Evolutionary conservation across 2,329 filamentous ascomycete genomes (phyloP), one percentile per base, ranked within the genome.

Genomic region (Diaporthe destruens): DNA sequence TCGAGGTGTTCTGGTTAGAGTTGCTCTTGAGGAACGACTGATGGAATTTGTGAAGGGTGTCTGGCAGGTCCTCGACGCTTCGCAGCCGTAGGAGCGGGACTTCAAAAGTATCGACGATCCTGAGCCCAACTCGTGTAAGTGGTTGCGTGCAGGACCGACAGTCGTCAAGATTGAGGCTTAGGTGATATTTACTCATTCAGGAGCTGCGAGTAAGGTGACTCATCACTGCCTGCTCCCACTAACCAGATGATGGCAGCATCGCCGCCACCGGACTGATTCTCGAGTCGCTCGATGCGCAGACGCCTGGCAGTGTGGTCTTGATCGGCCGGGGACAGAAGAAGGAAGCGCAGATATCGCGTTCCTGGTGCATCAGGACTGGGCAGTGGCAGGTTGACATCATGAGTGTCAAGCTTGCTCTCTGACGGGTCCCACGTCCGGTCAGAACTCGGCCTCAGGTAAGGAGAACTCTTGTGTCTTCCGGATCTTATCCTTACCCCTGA

Each of bases 311-410:
- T 61, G n/a, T 77, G 75, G 11, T 77, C 79, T 12, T 83, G 74
- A 18, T 87, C 83, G 16, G 56, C 71, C 3, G 82, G 74, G 1
- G 83, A 82, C 44, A 88, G 75, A 6, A 87, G 81, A 18, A 87
- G 74, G 34, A 82, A 80, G 32, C 81, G 82, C 61, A 85, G 81
- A 8, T 78, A 69, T 12, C 76, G 73, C 25, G 66, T 74, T 29
- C 76, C 56, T 18, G 72, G 57, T 20, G 55, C 71, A 12, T 55
- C 53, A 5, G 57, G 12, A 25, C 73, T 39, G 11, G 74, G 47
- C 25, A 85, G 69, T 5, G 80, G 79, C 49, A 89, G 79, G 18
- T 83, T 83, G 39, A 88, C 76, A 74, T 89, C 87, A 74, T 88
- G 84, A 2, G 80, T 82, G 20, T 79, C 76, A 3, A 88, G 78